Conservation (phyloP, 495 filamentous ascomycete genomes). For the Penicillium riverlandense region DNA sequence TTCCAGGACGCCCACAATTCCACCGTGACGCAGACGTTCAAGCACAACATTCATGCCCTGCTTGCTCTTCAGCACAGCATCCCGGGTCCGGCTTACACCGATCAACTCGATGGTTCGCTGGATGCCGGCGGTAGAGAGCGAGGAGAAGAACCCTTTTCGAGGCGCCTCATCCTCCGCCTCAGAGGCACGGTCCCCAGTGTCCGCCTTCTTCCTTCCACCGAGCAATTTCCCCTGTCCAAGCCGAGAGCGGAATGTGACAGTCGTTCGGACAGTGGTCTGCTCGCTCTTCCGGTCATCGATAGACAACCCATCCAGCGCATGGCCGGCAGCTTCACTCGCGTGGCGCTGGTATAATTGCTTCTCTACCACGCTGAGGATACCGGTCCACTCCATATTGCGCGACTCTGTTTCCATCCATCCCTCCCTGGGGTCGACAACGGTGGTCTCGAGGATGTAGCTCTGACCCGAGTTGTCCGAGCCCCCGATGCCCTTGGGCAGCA, state of each 20-base stretch:
- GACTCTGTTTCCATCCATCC: constrained; percentile 85
- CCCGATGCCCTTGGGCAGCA: constrained; percentile 72
- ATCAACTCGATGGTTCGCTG: constrained; percentile 87
- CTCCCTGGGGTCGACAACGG: constrained; percentile 79
- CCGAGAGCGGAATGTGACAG: constrained; percentile 76
- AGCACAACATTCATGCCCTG: constrained; percentile 95
- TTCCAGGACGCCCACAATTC: constrained; percentile 79
- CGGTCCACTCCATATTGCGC: constrained; percentile 82
- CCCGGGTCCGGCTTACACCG: constrained; percentile 72
- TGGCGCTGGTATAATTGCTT: constrained; percentile 66
- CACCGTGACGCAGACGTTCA: constrained; percentile 72
- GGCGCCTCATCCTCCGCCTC: constrained; percentile 45
- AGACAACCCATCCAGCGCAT: constrained; percentile 18
- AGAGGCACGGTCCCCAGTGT: constrained; percentile 12
- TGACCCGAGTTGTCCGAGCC: constrained; percentile 63
- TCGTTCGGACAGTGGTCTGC: constrained; percentile 77
- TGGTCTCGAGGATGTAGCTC: constrained; percentile 88
- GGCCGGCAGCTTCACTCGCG: constrained; percentile 12
- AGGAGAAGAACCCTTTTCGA: constrained; percentile 57
- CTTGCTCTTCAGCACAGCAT: constrained; percentile 78
- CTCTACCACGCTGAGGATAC: constrained; percentile 88
- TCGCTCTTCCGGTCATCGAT: constrained; percentile 37
- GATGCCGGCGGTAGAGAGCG: constrained; percentile 72
- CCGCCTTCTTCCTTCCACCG: constrained; percentile 35
- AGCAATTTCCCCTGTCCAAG: constrained; percentile 68